Base-by-base conservation (phyloP, 1,284 basidiomycete species). In the Pseudozyma sp. region DNA sequence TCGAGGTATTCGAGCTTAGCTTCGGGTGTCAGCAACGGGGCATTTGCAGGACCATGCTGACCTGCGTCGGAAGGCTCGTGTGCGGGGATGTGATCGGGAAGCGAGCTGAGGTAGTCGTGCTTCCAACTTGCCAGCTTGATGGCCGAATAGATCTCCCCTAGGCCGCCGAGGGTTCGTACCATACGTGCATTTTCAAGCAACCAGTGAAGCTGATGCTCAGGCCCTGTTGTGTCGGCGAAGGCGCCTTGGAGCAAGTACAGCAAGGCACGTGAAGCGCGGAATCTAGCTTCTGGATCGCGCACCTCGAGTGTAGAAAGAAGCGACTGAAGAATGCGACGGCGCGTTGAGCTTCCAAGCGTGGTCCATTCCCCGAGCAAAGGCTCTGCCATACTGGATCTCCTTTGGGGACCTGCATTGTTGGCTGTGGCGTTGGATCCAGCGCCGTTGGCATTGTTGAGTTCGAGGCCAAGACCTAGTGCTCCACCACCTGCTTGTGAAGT, bases 181-280 rank as follows among this genome's bases (percentile, higher is more conserved):
- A 93, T 88, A 82, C 92, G 93, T 80, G 93, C 93, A 83, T 98
- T 98, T 85, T 96, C 92, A 68, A 94, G 92, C 77, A 99, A 93
- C 92, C 95, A 96, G 76, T 95, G 93, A 48, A 99, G 86, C 85
- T 99, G 97, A 84, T 97, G 92, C 79, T 97, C 94, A 0, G 94
- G 92, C 36, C 93, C 93, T 6, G 90, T 90, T 0, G 94, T 95
- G 85, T 97, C 94, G 3, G 90, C 92, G 83, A 97, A 99, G 11
- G 92, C 92, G 50, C 96, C 95, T 56, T 97, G 83, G 7, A 76
- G 67, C 14, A 82, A 70, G 53, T 82, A 81, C 25, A 83, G 71
- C 19, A 75, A 39, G 45, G 74, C 77, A 43, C 81, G 81, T 35
- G 82, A 81, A 13, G 74, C 67, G 25, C 76, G 59, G 25, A 80